Evolutionary conservation across 495 filamentous ascomycete genomes (phyloP).

Genomic region (Aspergillus ostianus): DNA sequence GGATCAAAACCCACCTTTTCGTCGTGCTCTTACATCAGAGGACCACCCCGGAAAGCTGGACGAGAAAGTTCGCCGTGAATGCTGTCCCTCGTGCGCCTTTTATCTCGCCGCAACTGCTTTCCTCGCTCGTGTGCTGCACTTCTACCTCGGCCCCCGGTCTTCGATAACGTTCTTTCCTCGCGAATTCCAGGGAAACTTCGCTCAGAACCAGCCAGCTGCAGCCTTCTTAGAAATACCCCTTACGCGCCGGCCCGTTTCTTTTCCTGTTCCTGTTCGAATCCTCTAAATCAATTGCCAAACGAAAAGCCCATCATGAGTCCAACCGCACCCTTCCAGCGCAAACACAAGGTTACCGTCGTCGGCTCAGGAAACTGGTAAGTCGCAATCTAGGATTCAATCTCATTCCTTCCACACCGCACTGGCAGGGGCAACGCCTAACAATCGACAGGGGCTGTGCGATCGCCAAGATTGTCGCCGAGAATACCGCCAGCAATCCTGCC

Average conservation of each 20-base stretch:
- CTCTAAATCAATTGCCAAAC: slow-evolving; percentile 4
- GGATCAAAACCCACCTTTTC: slow-evolving; percentile 15
- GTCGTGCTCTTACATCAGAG: slow-evolving; percentile 16
- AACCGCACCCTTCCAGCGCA: slow-evolving; percentile 51
- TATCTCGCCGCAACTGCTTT: slow-evolving; percentile 14
- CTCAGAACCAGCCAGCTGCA: slow-evolving; percentile 1
- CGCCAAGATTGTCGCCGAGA: slow-evolving; percentile 94
- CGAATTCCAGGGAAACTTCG: slow-evolving; percentile 6
- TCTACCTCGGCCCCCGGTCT: slow-evolving; percentile 23
- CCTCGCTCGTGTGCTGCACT: slow-evolving; percentile 10
- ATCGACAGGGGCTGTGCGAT: slow-evolving; percentile 82
- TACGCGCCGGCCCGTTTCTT: slow-evolving; percentile 16
- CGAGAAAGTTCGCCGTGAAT: slow-evolving; percentile 16
- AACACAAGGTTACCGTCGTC: slow-evolving; percentile 92
- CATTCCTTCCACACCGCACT: neutral
- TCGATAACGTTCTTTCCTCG: slow-evolving; percentile 14
- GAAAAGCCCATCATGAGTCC: slow-evolving; percentile 37
- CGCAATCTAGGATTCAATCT: neutral
- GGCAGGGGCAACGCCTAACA: slow-evolving; percentile 9
- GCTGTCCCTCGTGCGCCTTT: slow-evolving; percentile 18
- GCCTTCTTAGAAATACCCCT: slow-evolving; percentile 2
- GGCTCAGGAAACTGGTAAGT: slow-evolving; percentile 94
- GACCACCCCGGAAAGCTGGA: slow-evolving; percentile 6
- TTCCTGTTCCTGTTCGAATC: slow-evolving; percentile 14
- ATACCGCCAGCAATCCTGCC: slow-evolving; percentile 69